Base-by-base conservation (phyloP, 2,329 filamentous ascomycete genomes). In the Ploettnerulaceae sp. region DNA sequence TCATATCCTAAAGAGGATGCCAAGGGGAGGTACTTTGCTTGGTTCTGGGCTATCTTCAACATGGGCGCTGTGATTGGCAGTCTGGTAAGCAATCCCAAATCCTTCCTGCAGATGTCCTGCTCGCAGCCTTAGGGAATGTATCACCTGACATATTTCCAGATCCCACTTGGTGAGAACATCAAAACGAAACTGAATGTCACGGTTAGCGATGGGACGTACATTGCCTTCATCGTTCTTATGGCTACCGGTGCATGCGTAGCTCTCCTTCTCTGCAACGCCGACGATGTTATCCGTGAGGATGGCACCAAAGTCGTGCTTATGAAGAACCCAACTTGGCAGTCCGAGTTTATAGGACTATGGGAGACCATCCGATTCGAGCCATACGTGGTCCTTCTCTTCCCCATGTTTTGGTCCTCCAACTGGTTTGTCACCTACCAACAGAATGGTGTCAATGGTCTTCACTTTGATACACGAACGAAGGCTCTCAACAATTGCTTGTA, bases 31-130 rank as follows among this genome's bases (percentile, higher is more conserved):
- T 95, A 89, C 66, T 95, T 95, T 65, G 86, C 86, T 51, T 82
- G 81, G 71, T 95, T 95, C 70, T 95, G 90, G 90, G 82, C 89
- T 65, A 94, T 96, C 61, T 96, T 95, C 75, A 95, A 95, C 68
- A 67, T 90, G 49, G 90, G 90, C 58, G 89, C 82, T 59, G 89
- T 95, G 51, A 88, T 96, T 65, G 90, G 90, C 52, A 81, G 83
- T 61, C 67, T 83, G 59, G 69, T 74, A 62, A 58, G 69, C 63
- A 33, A 28, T 7, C 25, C 12, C 25, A 7, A 17, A 9, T 32
- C 12, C 26, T n/a, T 7, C 8, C 9, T 12, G 14, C n/a, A 9
- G 14, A 24, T 12, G 7, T 28, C 24, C 25, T 29, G 21, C n/a
- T 25, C 37, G 22, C 11, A 25, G 21, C 9, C n/a, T 7, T 20